Evolutionary conservation across 352 stramenopile species (phyloP).

Genomic region (Phytophthora sansomeana): DNA sequence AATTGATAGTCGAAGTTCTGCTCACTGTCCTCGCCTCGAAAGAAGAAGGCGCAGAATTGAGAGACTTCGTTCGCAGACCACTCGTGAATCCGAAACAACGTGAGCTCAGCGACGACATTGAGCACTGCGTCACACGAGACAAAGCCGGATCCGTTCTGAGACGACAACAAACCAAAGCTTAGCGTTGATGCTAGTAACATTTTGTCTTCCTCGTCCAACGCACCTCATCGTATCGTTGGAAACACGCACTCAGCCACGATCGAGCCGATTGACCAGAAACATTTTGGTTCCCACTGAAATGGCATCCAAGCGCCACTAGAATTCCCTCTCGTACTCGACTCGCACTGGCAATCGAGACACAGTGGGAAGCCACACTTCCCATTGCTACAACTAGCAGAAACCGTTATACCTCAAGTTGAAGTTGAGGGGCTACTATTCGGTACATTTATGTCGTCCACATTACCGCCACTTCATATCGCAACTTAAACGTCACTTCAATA

Average conservation of each 20-base stretch:
- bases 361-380: conserved; percentile 38
- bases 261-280: conserved; percentile 21
- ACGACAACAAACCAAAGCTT: not conserved
- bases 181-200: not conserved
- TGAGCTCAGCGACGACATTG: conserved; percentile 39
- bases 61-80: conserved; percentile 41
- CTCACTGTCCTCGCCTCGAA: conserved; percentile 24
- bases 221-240: conserved; percentile 49
- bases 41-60: conserved; percentile 52
- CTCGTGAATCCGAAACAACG: conserved; percentile 39
- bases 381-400: no score
- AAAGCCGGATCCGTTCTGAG: conserved; percentile 22
- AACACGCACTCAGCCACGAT: conserved; percentile 21
- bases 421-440: no score
- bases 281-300: conserved; percentile 13
- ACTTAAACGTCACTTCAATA: not conserved
- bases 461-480: no score
- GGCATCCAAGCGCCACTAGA: conserved; percentile 36
- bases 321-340: conserved; percentile 43
- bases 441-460: no score
- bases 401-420: no score
- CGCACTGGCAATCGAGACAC: conserved; percentile 37
- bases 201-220: no score
- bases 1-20: conserved; percentile 49
- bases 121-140: conserved; percentile 40